These are phyloP conservation scores for Penicillium cosmopolitanum DNA, from an alignment of 495 filamentous ascomycete species.

Conservation along the genomic window DNA sequence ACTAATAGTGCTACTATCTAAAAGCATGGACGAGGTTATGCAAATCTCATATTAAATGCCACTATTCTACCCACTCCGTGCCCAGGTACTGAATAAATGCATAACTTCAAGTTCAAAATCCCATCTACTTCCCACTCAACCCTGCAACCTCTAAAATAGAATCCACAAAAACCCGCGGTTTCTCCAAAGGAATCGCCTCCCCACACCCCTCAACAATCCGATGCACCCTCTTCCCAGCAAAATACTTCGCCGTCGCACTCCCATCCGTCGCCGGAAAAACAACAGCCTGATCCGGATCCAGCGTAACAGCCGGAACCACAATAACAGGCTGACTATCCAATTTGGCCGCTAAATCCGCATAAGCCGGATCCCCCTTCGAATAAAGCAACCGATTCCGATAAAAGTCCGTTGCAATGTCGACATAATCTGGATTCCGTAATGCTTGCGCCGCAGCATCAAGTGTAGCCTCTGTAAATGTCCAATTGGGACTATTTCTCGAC, in stretches of 20 bases:
- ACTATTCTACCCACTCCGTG: neutral
- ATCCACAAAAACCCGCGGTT: neutral
- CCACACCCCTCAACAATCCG: slow-evolving; percentile 13
- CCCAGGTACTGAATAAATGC: neutral
- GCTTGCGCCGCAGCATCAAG: neutral
- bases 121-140: neutral
- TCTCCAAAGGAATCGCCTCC: slow-evolving; percentile 16
- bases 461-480: neutral
- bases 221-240: slow-evolving; percentile 10
- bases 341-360: slow-evolving; percentile 7
- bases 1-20: too few relatives aligned
- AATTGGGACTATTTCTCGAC: neutral
- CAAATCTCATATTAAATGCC: neutral
- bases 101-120: too few relatives aligned
- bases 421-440: neutral
- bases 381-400: neutral
- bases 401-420: neutral
- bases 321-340: slow-evolving; percentile 18
- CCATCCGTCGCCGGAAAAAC: slow-evolving; percentile 22
- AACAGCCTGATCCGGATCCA: slow-evolving; percentile 18
- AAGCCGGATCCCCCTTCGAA: neutral
- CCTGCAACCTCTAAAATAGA: neutral
- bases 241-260: slow-evolving; percentile 17
- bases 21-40: too few relatives aligned
- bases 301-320: slow-evolving; percentile 9